Base-by-base conservation (phyloP, 108 stramenopile genomes). In the Cyclotella distinguenda region DNA sequence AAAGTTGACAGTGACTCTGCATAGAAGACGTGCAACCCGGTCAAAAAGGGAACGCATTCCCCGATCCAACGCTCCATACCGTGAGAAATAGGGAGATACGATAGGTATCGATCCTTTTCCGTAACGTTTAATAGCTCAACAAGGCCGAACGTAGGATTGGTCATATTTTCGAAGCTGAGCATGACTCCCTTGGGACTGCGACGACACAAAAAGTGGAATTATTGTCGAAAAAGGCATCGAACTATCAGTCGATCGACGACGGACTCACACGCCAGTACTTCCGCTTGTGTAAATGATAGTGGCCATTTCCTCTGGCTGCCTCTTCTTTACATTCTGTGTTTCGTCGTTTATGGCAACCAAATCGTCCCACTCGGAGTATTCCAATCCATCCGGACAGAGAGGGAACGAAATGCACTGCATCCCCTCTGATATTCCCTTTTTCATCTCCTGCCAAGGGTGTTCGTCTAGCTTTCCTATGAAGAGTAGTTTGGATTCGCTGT, bases 41-140 rank as follows among this genome's bases (percentile, higher is more conserved):
- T 42, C 23, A 85, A 68, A 47, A 86, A 61, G 19, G 81, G 77
- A 62, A 89, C 51, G 46, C 85, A 86, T 68, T 82, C 78, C 53
- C 88, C 88, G 23, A 89, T 26, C 88, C 88, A 89, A 35, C 88
- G 85, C 42, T 89, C 88, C 88, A 89, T 89, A 19, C 86, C 86
- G 43, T 89, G 88, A n/a, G 86, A 77, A 42, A 86, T 50, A n/a
- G 86, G 86, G 32, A 89, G 65, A 42, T 89, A 89, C 13, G 84
- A 85, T 3, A 89, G 65, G 57, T 89, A 89, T 19, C 88, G 83
- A 80, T 89, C 88, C 7, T 86, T 81, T 6, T 36, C 33, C 11
- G 75, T 89, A n/a, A 77, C 55, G 1, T 78, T 71, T 42, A 82
- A 32, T n/a, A 50, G 54, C 19, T 77, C 57, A 33, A 49, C 38